Percentiles rank a stretch among this genome's conserved stretches.
These are phyloP conservation scores for Carpinus fangiana DNA, from an alignment of 306 rosid species.

Conservation along the genomic window DNA sequence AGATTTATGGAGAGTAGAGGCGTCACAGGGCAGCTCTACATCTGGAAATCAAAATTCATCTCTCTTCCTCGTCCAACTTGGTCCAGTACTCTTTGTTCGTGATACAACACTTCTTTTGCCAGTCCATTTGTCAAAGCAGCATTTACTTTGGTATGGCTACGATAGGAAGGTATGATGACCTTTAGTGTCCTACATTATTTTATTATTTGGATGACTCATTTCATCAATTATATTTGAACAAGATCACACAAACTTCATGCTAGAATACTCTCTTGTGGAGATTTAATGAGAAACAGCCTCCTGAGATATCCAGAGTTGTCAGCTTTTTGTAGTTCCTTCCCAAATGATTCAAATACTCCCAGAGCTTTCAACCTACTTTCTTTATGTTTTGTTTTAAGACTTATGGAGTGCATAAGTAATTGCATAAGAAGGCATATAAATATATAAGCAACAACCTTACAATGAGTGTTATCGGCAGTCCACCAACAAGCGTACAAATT, in stretches of 20 bases:
- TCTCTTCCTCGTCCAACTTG: conserved; percentile 92
- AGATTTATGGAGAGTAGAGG: conserved; percentile 96
- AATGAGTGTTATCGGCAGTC: neutral
- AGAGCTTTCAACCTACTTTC: neutral
- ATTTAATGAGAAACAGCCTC: neutral
- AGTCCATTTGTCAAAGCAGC: conserved; percentile 91
- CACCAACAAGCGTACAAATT: no score
- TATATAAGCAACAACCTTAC: neutral
- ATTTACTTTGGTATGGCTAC: conserved; percentile 97
- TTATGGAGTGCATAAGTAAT: neutral
- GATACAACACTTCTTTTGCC: conserved; percentile 95
- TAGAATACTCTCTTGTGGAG: neutral
- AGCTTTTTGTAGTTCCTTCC: neutral
- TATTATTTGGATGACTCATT: neutral
- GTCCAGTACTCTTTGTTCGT: conserved; percentile 88
- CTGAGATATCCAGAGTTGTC: neutral
- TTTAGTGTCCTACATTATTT: conserved; percentile 19
- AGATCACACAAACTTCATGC: neutral
- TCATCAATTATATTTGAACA: neutral
- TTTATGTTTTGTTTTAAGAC: neutral
- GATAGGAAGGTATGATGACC: conserved; percentile 77
- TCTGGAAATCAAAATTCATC: conserved; percentile 79
- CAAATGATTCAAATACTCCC: neutral
- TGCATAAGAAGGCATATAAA: neutral
- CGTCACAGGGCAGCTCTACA: conserved; percentile 75